Conservation (phyloP, 1,284 basidiomycete species). For the Trametes pubescens region DNA sequence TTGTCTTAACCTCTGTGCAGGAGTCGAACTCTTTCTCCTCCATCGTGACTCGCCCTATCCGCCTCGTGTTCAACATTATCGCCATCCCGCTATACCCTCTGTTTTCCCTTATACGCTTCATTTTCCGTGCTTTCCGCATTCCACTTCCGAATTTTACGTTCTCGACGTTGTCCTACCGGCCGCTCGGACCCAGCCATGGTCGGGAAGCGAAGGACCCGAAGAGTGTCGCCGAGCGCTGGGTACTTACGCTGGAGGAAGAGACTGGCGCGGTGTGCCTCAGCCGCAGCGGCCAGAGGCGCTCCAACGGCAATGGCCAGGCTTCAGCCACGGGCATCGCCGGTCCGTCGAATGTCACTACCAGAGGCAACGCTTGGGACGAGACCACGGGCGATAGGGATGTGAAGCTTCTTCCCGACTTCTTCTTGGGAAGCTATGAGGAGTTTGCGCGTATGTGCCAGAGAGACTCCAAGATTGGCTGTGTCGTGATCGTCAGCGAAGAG, state of each 20-base stretch:
- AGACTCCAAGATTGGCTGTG: conserved; percentile 79
- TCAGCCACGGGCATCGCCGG: conserved; percentile 50
- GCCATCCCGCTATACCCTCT: conserved; percentile 44
- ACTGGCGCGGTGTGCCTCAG: conserved; percentile 71
- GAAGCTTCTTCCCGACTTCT: conserved; percentile 81
- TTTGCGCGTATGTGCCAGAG: conserved; percentile 74
- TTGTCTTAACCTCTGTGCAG: conserved; percentile 9
- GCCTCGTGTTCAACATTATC: conserved; percentile 43
- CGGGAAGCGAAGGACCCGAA: conserved; percentile 48
- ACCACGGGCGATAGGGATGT: conserved; percentile 43
- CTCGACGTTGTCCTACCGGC: conserved; percentile 55
- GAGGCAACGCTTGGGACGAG: conserved; percentile 32
- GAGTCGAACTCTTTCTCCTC: conserved; percentile 26
- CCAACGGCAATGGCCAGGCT: conserved; percentile 26
- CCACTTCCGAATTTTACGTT: conserved; percentile 45
- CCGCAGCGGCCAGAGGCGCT: conserved; percentile 34
- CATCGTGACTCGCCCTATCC: conserved; percentile 36
- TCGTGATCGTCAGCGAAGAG: conserved; percentile 89
- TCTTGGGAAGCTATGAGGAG: conserved; percentile 83
- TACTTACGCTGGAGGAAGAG: conserved; percentile 80
- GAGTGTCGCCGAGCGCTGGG: conserved; percentile 73
- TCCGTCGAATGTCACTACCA: conserved; percentile 47
- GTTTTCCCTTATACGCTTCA: conserved; percentile 41
- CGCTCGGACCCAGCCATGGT: conserved; percentile 42
- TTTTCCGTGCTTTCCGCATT: conserved; percentile 46